A percentile compares a stretch with the other conserved stretches of the same genome.
Conservation (phyloP, 768 basidiomycete genomes). For the Termitomyces sp. region DNA sequence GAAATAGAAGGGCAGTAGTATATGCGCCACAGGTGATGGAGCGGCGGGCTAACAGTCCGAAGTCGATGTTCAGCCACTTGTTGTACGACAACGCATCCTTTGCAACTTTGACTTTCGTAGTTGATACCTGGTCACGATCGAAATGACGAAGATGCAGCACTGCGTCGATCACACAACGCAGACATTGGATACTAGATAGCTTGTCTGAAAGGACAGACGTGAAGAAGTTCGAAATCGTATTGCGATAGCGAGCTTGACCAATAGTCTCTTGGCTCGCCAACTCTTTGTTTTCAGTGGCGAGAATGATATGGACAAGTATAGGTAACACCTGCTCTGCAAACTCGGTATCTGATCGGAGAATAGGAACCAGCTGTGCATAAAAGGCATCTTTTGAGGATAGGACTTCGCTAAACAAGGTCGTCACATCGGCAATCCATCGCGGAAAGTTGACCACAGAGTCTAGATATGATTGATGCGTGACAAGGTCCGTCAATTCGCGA, state of each 20-base stretch:
- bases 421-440: slow-evolving; percentile 60
- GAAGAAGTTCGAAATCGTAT: slow-evolving; percentile 54
- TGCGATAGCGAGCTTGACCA: slow-evolving; percentile 25
- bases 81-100: slow-evolving; percentile 51
- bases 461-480: slow-evolving; percentile 30
- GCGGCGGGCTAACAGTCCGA: slow-evolving; percentile 62
- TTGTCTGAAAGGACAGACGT: slow-evolving; percentile 43
- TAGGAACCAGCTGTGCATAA: slow-evolving; percentile 62
- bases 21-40: slow-evolving; percentile 81
- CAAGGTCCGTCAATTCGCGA: slow-evolving; percentile 35
- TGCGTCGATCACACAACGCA: slow-evolving; percentile 66
- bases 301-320: slow-evolving; percentile 65
- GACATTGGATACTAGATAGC: slow-evolving; percentile 36
- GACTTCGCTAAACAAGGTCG: slow-evolving; percentile 54
- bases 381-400: slow-evolving; percentile 56
- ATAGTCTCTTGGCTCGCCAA: slow-evolving; percentile 10
- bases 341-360: slow-evolving; percentile 49
- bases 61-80: slow-evolving; percentile 82
- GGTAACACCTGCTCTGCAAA: slow-evolving; percentile 75
- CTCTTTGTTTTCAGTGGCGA: slow-evolving; percentile 33
- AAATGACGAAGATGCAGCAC: slow-evolving; percentile 81
- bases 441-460: slow-evolving; percentile 48
- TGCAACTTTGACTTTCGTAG: not conserved
- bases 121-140: slow-evolving; percentile 29
- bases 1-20: slow-evolving; percentile 85